Evolutionary conservation across 2,329 filamentous ascomycete genomes (phyloP), one percentile per base, ranked within the genome.

Genomic region (Seiridium unicorne): DNA sequence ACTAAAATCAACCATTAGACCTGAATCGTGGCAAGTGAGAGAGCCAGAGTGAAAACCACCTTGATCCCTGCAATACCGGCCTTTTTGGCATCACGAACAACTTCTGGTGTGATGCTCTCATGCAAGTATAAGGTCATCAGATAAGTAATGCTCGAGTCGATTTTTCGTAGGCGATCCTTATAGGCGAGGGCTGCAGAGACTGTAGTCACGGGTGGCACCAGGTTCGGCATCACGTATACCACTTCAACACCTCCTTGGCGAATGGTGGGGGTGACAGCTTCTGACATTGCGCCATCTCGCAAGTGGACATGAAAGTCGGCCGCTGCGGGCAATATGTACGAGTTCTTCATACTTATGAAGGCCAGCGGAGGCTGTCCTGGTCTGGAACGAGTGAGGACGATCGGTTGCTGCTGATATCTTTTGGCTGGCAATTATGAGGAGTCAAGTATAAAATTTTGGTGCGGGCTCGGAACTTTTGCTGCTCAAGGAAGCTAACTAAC

Each of bases 31-130:
- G 34, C 11, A 1, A 49, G 11, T 44, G 34, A 40, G 8, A 34
- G 36, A 10, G 35, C 18, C 7, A 10, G 11, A n/a, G 32, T 35
- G 34, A 38, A 3, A 80, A 76, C 65, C 88, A 87, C 10, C 64
- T 85, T 85, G 47, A 85, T 79, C 40, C 81, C 81, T 13, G 62
- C 61, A 64, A 89, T 82, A 10, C 86, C 86, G 5, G 82, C 80
- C 62, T 80, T 77, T 67, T 84, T 86, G 40, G 87, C 87, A 62
- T 87, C 82, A 38, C 79, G 77, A 64, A 90, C 87, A 6, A 76
- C 79, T 40, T 79, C 77, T 5, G 81, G 79, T 3, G 79, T 83
- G 55, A 84, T 77, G 6, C 74, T 77, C 54, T 77, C 75, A 65
- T 83, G 79, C 58, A 83, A 75, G 67, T 83, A 84, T 40, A 84